Base-by-base conservation (phyloP, 192 early-diverging fungal species). In the Blastocladiella britannica region DNA sequence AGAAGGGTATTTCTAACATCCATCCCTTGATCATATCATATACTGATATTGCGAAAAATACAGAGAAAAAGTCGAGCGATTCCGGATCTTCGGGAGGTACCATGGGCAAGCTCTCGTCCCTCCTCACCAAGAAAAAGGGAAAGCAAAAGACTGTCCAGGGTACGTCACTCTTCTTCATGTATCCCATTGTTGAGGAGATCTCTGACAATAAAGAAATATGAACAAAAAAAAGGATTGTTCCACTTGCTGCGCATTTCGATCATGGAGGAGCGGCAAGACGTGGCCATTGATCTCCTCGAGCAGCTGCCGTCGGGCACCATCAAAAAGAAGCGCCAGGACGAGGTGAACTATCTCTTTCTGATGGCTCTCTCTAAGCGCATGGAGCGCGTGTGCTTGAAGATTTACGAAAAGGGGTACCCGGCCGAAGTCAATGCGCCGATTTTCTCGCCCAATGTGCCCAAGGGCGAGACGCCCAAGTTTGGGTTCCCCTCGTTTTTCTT, bases 331-430 rank as follows among this genome's bases (percentile, higher is more conserved):
- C 52, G 62, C 27, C 57, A 60, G 15, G 26, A 59, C 22, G 72
- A 77, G 27, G 62, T 72, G 22, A 74, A 70, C 27, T 55, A 60
- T 28, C 55, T 61, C 1, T 79, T 79, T 53, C 51, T 78, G 56
- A 29, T 52, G 9, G 74, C 74, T 3, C 60, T 79, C 60, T 66
- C 61, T 1, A 72, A 74, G 56, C 30, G 66, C 20, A 58, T 79
- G 67, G 71, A 79, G 43, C 54, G 60, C 5, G 62, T 79, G 8
- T 76, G 74, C 61, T 55, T 74, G 25, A 43, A 65, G 12, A 67
- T 79, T 62, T 23, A 77, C 51, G 77, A 77, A 26, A 76, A 77
- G 60, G 77, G 77, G 3, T 77, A 74, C 57, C 73, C 74, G 15
- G 15, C 58, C 9, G 76, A 77, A 56, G 66, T 72, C 18, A 79